Percentiles rank a stretch among this genome's conserved stretches.
Evolutionary conservation across 73 alveolate genomes (phyloP).

Genomic region (Tetrahymena thermophila): DNA sequence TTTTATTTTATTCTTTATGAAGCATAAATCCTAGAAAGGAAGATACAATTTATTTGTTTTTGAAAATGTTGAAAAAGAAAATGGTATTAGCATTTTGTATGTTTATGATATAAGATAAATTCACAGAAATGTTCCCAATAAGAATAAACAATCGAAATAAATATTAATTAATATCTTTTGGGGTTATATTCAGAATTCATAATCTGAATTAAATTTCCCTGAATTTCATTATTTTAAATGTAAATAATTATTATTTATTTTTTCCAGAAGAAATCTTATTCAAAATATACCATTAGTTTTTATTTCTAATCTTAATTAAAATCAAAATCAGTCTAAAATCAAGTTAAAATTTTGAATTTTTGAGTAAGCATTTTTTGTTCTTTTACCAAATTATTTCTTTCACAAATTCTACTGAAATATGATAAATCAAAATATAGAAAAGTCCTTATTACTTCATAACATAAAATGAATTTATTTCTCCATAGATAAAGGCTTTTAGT

Average conservation of each 20-base stretch:
- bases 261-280: not conserved
- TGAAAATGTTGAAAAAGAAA: not conserved
- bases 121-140: not conserved
- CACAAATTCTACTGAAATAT: not conserved
- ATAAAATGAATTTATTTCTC: no score
- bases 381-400: not conserved
- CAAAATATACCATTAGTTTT: not conserved
- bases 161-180: not conserved
- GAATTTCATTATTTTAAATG: not conserved
- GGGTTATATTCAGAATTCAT: not conserved
- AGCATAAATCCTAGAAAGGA: no score
- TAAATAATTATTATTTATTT: not conserved
- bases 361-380: not conserved
- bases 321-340: not conserved
- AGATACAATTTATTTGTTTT: no score
- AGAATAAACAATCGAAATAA: not conserved
- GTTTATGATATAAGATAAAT: not conserved
- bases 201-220: not conserved
- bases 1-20: no score
- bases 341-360: not conserved
- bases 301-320: not conserved
- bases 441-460: no score
- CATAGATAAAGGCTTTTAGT: no score
- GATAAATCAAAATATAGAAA: not conserved
- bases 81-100: not conserved